Evolutionary conservation across 1,284 basidiomycete species (phyloP), one percentile per base, ranked within the genome.

Genomic region (Meripilus lineatus): DNA sequence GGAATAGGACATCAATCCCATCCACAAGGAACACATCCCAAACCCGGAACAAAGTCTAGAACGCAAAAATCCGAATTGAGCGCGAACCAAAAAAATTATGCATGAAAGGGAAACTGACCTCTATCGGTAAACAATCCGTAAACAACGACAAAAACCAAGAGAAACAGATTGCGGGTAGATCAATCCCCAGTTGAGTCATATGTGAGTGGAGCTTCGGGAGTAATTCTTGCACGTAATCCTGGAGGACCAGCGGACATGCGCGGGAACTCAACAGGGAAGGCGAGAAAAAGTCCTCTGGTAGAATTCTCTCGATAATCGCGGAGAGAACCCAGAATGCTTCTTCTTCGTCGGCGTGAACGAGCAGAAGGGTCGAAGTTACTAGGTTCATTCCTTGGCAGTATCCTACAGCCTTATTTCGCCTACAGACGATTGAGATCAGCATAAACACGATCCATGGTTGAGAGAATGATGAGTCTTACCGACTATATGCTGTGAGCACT

Each of bases 111-210:
- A 15, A 11, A 44, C 59, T 32, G 51, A 92, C 90, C 77, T 96
- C 94, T 20, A 97, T 90, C 3, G 95, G 95, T 3, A 98, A 69
- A 63, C 93, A 96, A 58, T 97, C 93, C 0, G 95, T 97, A 59
- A 97, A 99, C 15, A 99, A 70, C 4, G 91, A 94, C 30, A 99
- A 70, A 69, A 98, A 97, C 95, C 95, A 99, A 2, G 93, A 94
- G 68, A 98, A 98, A 47, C 92, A 97, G 46, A 98, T 91, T 0
- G 93, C 93, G 1, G 88, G 84, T 4, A 99, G 74, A 59, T 99
- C 94, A 2, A 98, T 84, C 2, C 85, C 89, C 0, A 97, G 77
- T 14, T 82, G 75, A 3, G 71, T 74, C 18, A 99, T 73, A 58
- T 98, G 93, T 0, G 67, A 59, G 41, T 84, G 75, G 1, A 97